Base-by-base conservation (phyloP, 306 rosid species). In the Arachis hypogaea region DNA sequence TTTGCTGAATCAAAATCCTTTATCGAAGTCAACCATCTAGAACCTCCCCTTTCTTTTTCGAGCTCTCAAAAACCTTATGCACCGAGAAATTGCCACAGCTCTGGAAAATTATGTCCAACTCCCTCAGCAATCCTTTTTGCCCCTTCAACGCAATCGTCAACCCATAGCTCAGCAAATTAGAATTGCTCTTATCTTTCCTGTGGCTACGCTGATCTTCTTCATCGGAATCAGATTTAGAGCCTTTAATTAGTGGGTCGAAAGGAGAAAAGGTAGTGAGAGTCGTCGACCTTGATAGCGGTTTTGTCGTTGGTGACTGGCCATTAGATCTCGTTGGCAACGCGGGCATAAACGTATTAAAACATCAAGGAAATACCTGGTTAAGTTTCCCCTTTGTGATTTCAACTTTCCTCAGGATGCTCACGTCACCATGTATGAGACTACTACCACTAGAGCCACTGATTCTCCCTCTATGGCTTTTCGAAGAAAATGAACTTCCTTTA, bases 191-290 rank as follows among this genome's bases (percentile, higher is more conserved):
- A 1, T 69, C 18, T 2, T 43, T 47, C 7, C 60, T 43, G 10
- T 47, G 44, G 2, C 56, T 47, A 9, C 57, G 44, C 2, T 18
- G 16, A 6, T 60, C 79, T 45, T 74, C 86, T 11, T 82, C 87
- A 1, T 80, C 87, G 0, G 80, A 78, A 16, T 82, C 70, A 45
- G 87, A 77, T 57, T 79, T 88, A 38, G 84, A 49, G 1, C 49
- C 84, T 14, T 22, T 22, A 22, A 22, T 78, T 82, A 11, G 90
- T 87, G 18, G 83, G 64, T 28, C 76, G 78, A 63, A 89, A 81
- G 4, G 96, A 84, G 88, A 94, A 92, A 83, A 94, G 92, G 82
- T 92, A 94, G 63, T 94, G 99, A n/a, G 90, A 88, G 29, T 88
- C 90, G 51, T 94, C 97, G n/a, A 94, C 87, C 78, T 89, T 94